A percentile compares a stretch with the other conserved stretches of the same genome.
Conservation (phyloP, 2,329 filamentous ascomycete species). For the Colletotrichum sp. region DNA sequence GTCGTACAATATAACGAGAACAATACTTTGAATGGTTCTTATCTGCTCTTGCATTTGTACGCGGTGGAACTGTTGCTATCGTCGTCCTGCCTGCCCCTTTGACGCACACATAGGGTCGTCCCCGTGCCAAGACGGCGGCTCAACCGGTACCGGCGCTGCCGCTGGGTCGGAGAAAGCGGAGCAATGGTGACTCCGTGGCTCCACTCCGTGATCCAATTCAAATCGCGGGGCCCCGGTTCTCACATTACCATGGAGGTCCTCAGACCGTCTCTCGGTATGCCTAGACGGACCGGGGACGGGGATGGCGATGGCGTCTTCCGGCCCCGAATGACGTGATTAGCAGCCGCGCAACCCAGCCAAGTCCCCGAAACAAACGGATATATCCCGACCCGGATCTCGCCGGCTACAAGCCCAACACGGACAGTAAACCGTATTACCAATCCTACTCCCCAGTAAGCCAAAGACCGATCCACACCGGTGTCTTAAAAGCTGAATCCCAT, state of each 20-base stretch:
- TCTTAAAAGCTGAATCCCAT: neutral
- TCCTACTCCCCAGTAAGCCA: neutral
- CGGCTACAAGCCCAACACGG: neutral
- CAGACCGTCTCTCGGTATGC: neutral
- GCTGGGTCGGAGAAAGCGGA: neutral
- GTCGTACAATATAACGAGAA: neutral
- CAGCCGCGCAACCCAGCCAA: neutral
- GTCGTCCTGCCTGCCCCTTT: neutral
- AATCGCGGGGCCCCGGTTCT: neutral
- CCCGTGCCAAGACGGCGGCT: neutral
- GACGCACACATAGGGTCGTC: neutral
- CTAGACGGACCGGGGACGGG: neutral
- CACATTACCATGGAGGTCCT: neutral
- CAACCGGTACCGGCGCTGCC: neutral
- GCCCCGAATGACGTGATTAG: neutral
- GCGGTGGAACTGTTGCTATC: neutral
- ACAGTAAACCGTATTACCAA: neutral
- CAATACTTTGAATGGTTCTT: neutral
- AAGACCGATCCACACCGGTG: neutral
- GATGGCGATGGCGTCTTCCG: neutral
- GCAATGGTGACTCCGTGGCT: neutral
- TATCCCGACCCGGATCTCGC: neutral
- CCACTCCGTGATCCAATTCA: neutral
- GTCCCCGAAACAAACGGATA: neutral
- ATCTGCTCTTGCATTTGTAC: neutral